Percentiles rank a stretch among this genome's conserved stretches.
These are phyloP conservation scores for Microstroma glucosiphilum DNA, from an alignment of 1,284 basidiomycete species.

Conservation along the genomic window DNA sequence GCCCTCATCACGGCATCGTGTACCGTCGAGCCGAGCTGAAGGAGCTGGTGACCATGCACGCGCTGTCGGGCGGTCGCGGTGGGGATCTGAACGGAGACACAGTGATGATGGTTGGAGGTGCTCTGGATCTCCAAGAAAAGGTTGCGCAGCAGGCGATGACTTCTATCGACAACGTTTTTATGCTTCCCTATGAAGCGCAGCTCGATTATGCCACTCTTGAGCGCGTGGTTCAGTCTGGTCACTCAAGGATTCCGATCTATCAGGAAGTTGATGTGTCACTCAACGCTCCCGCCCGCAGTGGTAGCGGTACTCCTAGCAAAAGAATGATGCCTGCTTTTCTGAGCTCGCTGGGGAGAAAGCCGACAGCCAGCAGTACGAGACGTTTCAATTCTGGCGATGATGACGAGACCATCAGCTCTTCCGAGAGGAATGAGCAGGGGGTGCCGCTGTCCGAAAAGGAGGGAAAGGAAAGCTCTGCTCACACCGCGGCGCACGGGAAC, in stretches of 20 bases:
- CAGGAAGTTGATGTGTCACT: slow-evolving; percentile 52
- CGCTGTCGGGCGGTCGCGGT: slow-evolving; percentile 56
- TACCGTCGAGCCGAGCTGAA: slow-evolving; percentile 59
- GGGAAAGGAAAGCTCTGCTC: not conserved
- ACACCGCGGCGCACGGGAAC: not conserved
- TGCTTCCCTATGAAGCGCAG: slow-evolving; percentile 71
- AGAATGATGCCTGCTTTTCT: slow-evolving; percentile 17
- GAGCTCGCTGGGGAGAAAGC: slow-evolving; percentile 22
- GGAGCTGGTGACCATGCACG: slow-evolving; percentile 68
- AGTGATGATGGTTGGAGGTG: slow-evolving; percentile 68
- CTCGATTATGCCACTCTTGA: slow-evolving; percentile 72
- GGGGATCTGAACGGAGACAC: slow-evolving; percentile 69
- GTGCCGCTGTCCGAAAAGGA: not conserved
- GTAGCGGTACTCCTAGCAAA: slow-evolving; percentile 22
- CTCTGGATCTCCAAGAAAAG: slow-evolving; percentile 67
- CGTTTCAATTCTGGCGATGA: not conserved
- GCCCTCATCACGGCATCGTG: slow-evolving; percentile 48
- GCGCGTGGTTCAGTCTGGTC: slow-evolving; percentile 68
- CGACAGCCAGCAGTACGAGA: slow-evolving; percentile 56
- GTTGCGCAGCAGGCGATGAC: slow-evolving; percentile 71
- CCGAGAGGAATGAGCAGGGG: slow-evolving; percentile 10
- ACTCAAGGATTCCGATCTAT: slow-evolving; percentile 59
- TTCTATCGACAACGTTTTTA: slow-evolving; percentile 62
- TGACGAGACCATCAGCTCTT: slow-evolving; percentile 3
- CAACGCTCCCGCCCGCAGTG: slow-evolving; percentile 16